Percentiles rank a stretch among this genome's conserved stretches.
These are phyloP conservation scores for Vinca minor DNA, from an alignment of 257 asterid genomes.

Conservation along the genomic window DNA sequence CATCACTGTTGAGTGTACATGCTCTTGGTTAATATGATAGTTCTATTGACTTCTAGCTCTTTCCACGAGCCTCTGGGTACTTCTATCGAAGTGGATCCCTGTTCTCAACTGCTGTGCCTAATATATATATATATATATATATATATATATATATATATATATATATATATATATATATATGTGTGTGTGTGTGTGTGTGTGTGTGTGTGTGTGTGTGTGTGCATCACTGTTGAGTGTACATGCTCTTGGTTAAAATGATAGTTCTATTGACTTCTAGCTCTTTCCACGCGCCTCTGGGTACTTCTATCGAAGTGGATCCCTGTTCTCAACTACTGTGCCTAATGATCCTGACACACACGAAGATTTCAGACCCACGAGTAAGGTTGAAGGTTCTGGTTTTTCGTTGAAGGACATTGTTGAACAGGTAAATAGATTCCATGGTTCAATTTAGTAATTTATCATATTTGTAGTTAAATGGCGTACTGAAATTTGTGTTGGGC, in stretches of 20 bases:
- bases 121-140: too few species aligned
- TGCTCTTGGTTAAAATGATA: background rate
- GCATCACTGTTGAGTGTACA: too few species aligned
- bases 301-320: constrained; percentile 30
- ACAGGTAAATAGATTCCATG: constrained; percentile 68
- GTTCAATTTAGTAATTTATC: too few species aligned
- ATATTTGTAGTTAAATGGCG: background rate
- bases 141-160: too few species aligned
- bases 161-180: too few species aligned
- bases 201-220: too few species aligned
- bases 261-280: constrained; percentile 12
- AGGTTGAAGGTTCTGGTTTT: constrained; percentile 44
- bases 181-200: too few species aligned
- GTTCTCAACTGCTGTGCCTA: constrained; percentile 50
- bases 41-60: constrained; percentile 11
- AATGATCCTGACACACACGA: constrained; percentile 81
- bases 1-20: too few species aligned
- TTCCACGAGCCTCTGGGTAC: constrained; percentile 41
- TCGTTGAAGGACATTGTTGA: constrained; percentile 64
- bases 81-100: constrained; percentile 31
- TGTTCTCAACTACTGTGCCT: constrained; percentile 50
- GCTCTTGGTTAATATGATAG: background rate
- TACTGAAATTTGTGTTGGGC: too few species aligned
- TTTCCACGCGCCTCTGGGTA: constrained; percentile 40
- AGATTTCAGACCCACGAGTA: constrained; percentile 70